A percentile compares a stretch with the other conserved stretches of the same genome.
Evolutionary conservation across 768 basidiomycete genomes (phyloP).

Genomic region (Rhodotorula diobovata): DNA sequence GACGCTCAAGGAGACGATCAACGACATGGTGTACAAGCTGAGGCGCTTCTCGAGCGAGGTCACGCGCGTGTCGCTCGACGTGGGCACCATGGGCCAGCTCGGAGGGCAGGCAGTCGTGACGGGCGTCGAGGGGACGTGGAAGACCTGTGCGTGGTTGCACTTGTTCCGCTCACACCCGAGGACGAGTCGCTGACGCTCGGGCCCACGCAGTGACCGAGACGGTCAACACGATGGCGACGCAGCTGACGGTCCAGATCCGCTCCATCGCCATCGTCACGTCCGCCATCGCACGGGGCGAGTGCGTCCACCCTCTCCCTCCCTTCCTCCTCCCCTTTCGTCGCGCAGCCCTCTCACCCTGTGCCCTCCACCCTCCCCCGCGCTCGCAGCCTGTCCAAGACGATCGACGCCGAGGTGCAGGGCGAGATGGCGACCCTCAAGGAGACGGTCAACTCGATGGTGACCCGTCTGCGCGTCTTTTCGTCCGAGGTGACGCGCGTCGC

Average conservation of each 20-base stretch:
- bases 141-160: slow-evolving; percentile 51
- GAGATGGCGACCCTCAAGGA: slow-evolving; percentile 53
- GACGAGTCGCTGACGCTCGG: neutral
- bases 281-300: slow-evolving; percentile 40
- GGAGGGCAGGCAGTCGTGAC: slow-evolving; percentile 52
- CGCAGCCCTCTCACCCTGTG: neutral
- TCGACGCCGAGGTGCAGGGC: slow-evolving; percentile 52
- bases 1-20: slow-evolving; percentile 50
- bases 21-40: slow-evolving; percentile 63
- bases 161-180: no score
- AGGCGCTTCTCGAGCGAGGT: slow-evolving; percentile 81
- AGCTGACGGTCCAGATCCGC: slow-evolving; percentile 45
- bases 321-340: neutral
- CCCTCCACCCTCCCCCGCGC: no score
- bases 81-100: slow-evolving; percentile 60
- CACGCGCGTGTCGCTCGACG: slow-evolving; percentile 58
- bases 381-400: slow-evolving; percentile 48
- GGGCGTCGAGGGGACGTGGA: slow-evolving; percentile 55
- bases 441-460: slow-evolving; percentile 80
- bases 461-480: slow-evolving; percentile 60
- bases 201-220: slow-evolving; percentile 31
- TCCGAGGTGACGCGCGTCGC: slow-evolving; percentile 80
- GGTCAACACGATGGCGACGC: slow-evolving; percentile 41
- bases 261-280: slow-evolving; percentile 47
- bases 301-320: neutral